Conservation (phyloP, 2,329 filamentous ascomycete species). For the Phyllosticta paracitricarpa region DNA sequence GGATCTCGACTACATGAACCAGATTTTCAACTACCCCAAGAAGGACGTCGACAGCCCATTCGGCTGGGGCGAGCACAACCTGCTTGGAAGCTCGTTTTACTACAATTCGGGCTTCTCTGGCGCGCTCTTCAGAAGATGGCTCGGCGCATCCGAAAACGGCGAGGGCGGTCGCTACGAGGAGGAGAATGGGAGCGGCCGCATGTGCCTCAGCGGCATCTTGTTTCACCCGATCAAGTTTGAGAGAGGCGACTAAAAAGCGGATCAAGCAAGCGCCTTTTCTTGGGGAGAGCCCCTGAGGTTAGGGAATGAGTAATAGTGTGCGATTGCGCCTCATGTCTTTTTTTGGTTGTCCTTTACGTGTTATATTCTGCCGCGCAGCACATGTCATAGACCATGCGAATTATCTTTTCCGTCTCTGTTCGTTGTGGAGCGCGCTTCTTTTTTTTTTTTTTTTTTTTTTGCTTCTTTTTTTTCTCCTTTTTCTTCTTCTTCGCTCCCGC, state of each 20-base stretch:
- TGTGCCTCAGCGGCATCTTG: conserved; percentile 36
- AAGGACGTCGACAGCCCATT: conserved; percentile 38
- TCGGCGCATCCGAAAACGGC: conserved; percentile 38
- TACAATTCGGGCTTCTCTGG: conserved; percentile 41
- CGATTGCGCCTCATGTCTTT: background rate
- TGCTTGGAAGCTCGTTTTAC: conserved; percentile 41
- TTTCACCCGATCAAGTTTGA: conserved; percentile 42
- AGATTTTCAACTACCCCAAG: conserved; percentile 39
- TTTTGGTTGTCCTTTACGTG: conserved; percentile 1
- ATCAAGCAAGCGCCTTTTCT: no score
- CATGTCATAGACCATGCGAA: conserved; percentile 8
- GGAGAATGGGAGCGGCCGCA: conserved; percentile 34
- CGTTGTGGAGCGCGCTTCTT: background rate
- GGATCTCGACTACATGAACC: conserved; percentile 39
- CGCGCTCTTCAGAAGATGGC: conserved; percentile 40
- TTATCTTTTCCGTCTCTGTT: background rate
- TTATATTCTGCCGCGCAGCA: background rate
- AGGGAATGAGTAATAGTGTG: background rate
- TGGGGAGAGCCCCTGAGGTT: no score
- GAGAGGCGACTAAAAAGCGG: conserved; percentile 18
- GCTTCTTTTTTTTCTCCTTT: background rate
- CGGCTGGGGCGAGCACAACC: conserved; percentile 43
- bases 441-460: background rate
- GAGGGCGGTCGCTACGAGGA: conserved; percentile 32
- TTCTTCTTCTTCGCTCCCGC: background rate